A percentile compares a stretch with the other conserved stretches of the same genome.
phyloP scores from a whole-genome alignment of 2,329 filamentous ascomycete genomes.

The Bipolaris bicolor region DNA sequence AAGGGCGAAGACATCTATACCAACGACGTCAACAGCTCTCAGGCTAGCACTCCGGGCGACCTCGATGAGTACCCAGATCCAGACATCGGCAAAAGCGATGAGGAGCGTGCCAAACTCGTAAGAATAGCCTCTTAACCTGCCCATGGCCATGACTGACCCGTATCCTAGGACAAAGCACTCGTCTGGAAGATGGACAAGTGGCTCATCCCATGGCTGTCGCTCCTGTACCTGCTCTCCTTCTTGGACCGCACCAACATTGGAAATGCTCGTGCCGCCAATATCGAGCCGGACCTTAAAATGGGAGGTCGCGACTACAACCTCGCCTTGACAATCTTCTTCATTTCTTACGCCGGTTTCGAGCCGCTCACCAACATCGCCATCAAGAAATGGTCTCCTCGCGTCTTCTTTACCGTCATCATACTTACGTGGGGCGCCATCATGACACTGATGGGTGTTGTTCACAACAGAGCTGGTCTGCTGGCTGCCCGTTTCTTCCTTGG shows the following conservation, averaged over 20 bases:
- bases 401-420: slow-evolving; percentile 56
- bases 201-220: slow-evolving; percentile 50
- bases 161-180: slow-evolving; percentile 43
- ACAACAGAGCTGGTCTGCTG: slow-evolving; percentile 46
- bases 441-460: slow-evolving; percentile 57
- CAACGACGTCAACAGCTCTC: slow-evolving; percentile 38
- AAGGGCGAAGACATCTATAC: slow-evolving; percentile 31
- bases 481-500: slow-evolving; percentile 48
- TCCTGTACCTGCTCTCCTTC: slow-evolving; percentile 53
- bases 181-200: slow-evolving; percentile 52
- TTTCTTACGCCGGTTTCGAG: slow-evolving; percentile 57
- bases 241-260: slow-evolving; percentile 48
- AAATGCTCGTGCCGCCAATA: slow-evolving; percentile 54
- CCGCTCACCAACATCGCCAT: slow-evolving; percentile 67
- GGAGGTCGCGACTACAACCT: slow-evolving; percentile 67
- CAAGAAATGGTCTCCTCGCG: slow-evolving; percentile 62
- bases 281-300: slow-evolving; percentile 40
- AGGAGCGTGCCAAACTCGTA: slow-evolving; percentile 45
- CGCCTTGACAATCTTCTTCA: slow-evolving; percentile 70
- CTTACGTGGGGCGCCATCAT: slow-evolving; percentile 56
- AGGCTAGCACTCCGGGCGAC: slow-evolving; percentile 30
- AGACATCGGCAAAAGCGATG: slow-evolving; percentile 43
- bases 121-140: background rate
- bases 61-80: slow-evolving; percentile 46
- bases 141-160: slow-evolving; percentile 20